Conservation (phyloP, 2,329 filamentous ascomycete genomes). For the Eutypella sp. region DNA sequence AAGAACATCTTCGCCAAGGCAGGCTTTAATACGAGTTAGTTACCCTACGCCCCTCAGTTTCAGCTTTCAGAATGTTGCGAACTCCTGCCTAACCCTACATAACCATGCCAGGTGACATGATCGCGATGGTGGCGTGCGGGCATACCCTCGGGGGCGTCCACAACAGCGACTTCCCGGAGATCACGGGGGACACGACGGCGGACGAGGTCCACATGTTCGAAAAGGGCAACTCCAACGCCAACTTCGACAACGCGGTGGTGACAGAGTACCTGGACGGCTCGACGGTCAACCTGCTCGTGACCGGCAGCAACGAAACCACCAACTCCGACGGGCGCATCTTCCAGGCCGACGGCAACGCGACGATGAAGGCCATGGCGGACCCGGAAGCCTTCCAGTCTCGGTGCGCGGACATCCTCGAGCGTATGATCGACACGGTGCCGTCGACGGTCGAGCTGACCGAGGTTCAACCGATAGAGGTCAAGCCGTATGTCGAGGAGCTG, state of each 20-base stretch:
- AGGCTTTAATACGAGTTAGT: slow-evolving; percentile 22
- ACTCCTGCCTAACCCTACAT: not conserved
- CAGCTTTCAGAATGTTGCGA: no score
- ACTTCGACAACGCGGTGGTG: slow-evolving; percentile 40
- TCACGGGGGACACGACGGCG: slow-evolving; percentile 29
- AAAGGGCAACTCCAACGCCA: slow-evolving; percentile 17
- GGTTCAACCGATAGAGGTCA: slow-evolving; percentile 25
- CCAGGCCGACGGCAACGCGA: slow-evolving; percentile 37
- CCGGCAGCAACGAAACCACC: slow-evolving; percentile 31
- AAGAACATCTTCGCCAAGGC: slow-evolving; percentile 23
- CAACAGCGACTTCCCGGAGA: slow-evolving; percentile 34
- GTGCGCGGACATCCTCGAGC: slow-evolving; percentile 25
- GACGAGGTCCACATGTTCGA: slow-evolving; percentile 30
- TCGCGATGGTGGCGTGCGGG: slow-evolving; percentile 30
- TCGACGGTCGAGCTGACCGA: slow-evolving; percentile 23
- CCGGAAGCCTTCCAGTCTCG: slow-evolving; percentile 30
- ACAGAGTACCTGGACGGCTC: slow-evolving; percentile 37
- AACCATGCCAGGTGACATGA: slow-evolving; percentile 26
- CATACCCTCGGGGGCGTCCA: slow-evolving; percentile 39
- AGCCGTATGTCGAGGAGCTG: slow-evolving; percentile 25
- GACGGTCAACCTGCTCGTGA: slow-evolving; percentile 38
- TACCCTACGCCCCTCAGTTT: not conserved
- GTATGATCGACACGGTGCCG: slow-evolving; percentile 33
- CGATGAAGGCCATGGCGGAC: slow-evolving; percentile 35
- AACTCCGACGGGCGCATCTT: slow-evolving; percentile 41